Conservation (phyloP, 805 yeast species). For the Spathaspora girioi region DNA sequence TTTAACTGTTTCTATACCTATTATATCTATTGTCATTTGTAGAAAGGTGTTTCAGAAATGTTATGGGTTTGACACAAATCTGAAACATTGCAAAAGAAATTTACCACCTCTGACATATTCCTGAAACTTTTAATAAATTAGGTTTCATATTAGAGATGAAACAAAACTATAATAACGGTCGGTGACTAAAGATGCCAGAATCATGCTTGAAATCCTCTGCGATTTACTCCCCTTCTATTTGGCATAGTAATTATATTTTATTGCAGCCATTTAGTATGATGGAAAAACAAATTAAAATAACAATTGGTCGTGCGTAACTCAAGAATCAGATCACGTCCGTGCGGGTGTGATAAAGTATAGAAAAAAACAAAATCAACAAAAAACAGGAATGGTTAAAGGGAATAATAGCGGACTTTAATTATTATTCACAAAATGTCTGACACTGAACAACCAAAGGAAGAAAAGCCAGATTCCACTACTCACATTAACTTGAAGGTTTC, state of each 20-base stretch:
- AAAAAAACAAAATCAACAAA: background rate
- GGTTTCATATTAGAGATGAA: background rate
- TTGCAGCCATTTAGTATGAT: background rate
- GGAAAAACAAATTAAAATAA: background rate
- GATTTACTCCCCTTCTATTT: too few species aligned
- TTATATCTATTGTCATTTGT: background rate
- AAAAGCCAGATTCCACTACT: slow-evolving; percentile 46
- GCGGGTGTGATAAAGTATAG: background rate
- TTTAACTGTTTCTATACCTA: too few species aligned
- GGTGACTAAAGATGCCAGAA: too few species aligned
- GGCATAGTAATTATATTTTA: background rate
- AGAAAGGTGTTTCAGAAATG: background rate
- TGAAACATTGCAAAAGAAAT: background rate
- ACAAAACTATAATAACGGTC: too few species aligned
- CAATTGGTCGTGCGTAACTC: background rate
- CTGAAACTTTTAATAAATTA: background rate
- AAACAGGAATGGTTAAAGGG: background rate
- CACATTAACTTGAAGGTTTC: slow-evolving; percentile 93
- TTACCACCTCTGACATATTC: background rate
- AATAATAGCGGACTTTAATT: background rate
- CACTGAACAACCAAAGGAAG: slow-evolving; percentile 33
- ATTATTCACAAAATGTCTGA: slow-evolving; percentile 16
- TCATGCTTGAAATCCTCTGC: too few species aligned
- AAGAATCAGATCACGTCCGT: background rate
- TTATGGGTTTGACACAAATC: background rate